Conservation (phyloP, 1,284 basidiomycete species). For the Neonothopanus nambi region DNA sequence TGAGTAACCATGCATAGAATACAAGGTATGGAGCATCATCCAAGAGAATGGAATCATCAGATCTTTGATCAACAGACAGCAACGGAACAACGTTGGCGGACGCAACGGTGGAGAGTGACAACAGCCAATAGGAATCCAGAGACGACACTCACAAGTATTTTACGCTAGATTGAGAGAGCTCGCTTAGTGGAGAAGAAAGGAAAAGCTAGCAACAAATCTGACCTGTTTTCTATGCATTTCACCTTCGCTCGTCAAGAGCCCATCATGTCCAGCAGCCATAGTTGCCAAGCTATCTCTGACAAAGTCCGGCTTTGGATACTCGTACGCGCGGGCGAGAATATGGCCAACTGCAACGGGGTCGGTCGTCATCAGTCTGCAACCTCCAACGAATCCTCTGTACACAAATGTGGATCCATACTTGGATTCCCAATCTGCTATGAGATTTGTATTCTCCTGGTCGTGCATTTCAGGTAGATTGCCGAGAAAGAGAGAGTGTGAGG, state of each 20-base stretch:
- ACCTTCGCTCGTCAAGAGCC: slow-evolving; percentile 53
- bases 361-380: slow-evolving; percentile 55
- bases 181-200: slow-evolving; percentile 7
- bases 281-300: slow-evolving; percentile 55
- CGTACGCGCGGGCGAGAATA: slow-evolving; percentile 59
- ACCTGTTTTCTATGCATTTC: slow-evolving; percentile 55
- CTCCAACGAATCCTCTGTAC: slow-evolving; percentile 57
- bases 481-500: slow-evolving; percentile 46
- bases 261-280: slow-evolving; percentile 51
- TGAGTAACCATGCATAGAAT: too few species aligned
- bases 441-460: slow-evolving; percentile 56
- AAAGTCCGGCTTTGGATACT: slow-evolving; percentile 68
- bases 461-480: slow-evolving; percentile 59
- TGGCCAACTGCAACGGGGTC: slow-evolving; percentile 62
- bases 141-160: slow-evolving; percentile 32
- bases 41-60: neutral
- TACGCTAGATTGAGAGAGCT: slow-evolving; percentile 30
- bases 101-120: too few species aligned
- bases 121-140: too few species aligned
- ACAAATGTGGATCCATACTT: slow-evolving; percentile 52
- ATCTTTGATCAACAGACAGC: neutral
- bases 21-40: too few species aligned
- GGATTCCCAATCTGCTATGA: slow-evolving; percentile 48
- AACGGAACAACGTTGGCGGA: too few species aligned
- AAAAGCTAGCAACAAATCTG: neutral